A percentile compares a stretch with the other conserved stretches of the same genome.
Evolutionary conservation across 2,329 filamentous ascomycete genomes (phyloP).

Genomic region (Exophiala spinifera): DNA sequence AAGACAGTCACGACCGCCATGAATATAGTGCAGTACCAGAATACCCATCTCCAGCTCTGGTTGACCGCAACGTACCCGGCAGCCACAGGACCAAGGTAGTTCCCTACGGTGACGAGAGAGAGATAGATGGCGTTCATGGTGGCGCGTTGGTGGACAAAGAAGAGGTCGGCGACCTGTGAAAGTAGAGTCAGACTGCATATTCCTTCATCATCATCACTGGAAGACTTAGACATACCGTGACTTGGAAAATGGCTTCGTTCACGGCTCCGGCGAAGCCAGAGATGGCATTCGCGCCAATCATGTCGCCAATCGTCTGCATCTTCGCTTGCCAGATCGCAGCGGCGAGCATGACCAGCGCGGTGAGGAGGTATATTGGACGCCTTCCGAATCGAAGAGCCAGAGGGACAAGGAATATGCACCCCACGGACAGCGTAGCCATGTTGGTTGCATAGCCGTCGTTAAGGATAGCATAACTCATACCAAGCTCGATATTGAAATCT

Average conservation of each 20-base stretch:
- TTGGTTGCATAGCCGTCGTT: slow-evolving; percentile 45
- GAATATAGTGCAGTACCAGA: slow-evolving; percentile 36
- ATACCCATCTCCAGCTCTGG: slow-evolving; percentile 39
- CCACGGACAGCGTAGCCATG: slow-evolving; percentile 40
- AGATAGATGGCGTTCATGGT: slow-evolving; percentile 52
- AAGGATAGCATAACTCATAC: slow-evolving; percentile 38
- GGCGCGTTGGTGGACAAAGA: slow-evolving; percentile 51
- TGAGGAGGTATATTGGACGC: slow-evolving; percentile 43
- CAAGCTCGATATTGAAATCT: slow-evolving; percentile 40
- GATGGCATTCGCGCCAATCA: slow-evolving; percentile 41
- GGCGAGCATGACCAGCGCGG: slow-evolving; percentile 36
- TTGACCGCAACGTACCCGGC: slow-evolving; percentile 35
- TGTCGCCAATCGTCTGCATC: slow-evolving; percentile 40
- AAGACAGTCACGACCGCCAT: slow-evolving; percentile 31
- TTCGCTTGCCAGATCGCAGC: slow-evolving; percentile 42
- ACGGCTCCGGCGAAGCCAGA: slow-evolving; percentile 43
- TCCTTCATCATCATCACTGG: not conserved
- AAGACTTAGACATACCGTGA: slow-evolving; percentile 33
- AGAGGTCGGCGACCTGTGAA: slow-evolving; percentile 44
- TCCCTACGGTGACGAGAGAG: slow-evolving; percentile 38
- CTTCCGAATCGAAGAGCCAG: slow-evolving; percentile 43
- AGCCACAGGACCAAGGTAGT: slow-evolving; percentile 36
- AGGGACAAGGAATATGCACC: slow-evolving; percentile 42
- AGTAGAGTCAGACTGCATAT: not conserved
- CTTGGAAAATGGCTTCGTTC: slow-evolving; percentile 42